phyloP scores from a whole-genome alignment of 192 early-diverging fungal species.

The Rhizophagus sp. region DNA sequence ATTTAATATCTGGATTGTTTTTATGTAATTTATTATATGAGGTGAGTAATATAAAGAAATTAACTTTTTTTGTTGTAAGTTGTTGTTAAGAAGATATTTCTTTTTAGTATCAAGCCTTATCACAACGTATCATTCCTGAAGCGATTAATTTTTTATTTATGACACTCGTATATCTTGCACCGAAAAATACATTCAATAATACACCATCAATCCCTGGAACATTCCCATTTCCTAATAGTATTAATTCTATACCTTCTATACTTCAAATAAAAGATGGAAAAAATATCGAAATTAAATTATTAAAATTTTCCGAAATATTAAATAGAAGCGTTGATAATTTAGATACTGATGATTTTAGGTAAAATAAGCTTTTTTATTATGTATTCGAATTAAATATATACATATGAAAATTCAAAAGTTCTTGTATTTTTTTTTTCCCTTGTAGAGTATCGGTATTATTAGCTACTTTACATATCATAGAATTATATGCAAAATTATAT shows the following conservation, averaged over 20 bases:
- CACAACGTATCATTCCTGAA: slow-evolving; percentile 78
- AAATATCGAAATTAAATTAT: slow-evolving; percentile 31
- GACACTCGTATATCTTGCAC: slow-evolving; percentile 46
- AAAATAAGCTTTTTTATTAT: not conserved
- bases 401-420: no score
- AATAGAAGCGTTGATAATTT: not conserved
- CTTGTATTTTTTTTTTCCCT: not conserved
- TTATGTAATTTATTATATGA: slow-evolving; percentile 73
- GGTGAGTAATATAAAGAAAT: slow-evolving; percentile 41
- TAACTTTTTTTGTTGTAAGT: not conserved
- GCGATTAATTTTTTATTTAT: slow-evolving; percentile 63
- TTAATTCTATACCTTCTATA: not conserved
- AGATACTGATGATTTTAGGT: slow-evolving; percentile 16
- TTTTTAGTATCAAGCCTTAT: slow-evolving; percentile 60
- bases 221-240: slow-evolving; percentile 48
- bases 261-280: slow-evolving; percentile 41
- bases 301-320: slow-evolving; percentile 39
- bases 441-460: slow-evolving; percentile 44
- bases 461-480: slow-evolving; percentile 41
- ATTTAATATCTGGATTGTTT: slow-evolving; percentile 73
- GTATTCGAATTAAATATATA: not conserved
- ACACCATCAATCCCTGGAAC: slow-evolving; percentile 36
- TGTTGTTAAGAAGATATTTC: not conserved
- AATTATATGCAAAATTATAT: slow-evolving; percentile 55
- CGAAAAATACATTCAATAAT: slow-evolving; percentile 38